Evolutionary conservation across 176 grass and related monocot species (phyloP).

Genomic region (Ananas comosus): DNA sequence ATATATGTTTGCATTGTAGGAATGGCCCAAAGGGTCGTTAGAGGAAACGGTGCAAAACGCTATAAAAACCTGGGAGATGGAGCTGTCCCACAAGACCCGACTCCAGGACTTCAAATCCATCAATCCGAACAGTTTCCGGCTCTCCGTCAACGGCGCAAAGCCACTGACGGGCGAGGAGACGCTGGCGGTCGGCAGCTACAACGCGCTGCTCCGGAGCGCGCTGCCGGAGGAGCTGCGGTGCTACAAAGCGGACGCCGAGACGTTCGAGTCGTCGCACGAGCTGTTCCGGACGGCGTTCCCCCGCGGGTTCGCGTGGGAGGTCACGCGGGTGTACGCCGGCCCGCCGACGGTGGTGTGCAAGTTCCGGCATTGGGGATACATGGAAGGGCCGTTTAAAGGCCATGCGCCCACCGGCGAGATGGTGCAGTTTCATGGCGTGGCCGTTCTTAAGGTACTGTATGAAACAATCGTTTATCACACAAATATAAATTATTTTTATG

Average conservation of each 20-base stretch:
- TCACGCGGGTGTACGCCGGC: slow-evolving; percentile 54
- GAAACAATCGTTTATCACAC: too few species aligned
- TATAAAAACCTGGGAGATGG: slow-evolving; percentile 99
- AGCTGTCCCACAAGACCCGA: slow-evolving; percentile 72
- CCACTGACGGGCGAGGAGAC: slow-evolving; percentile 40
- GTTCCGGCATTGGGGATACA: slow-evolving; percentile 87
- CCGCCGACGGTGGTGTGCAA: slow-evolving; percentile 65
- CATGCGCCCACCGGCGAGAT: slow-evolving; percentile 53
- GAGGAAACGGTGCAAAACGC: slow-evolving; percentile 89
- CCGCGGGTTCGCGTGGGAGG: slow-evolving; percentile 85
- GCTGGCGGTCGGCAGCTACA: slow-evolving; percentile 82
- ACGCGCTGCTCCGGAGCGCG: slow-evolving; percentile 59
- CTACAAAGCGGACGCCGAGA: slow-evolving; percentile 66
- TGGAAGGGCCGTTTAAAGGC: slow-evolving; percentile 65
- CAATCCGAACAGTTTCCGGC: slow-evolving; percentile 33
- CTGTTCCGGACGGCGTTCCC: slow-evolving; percentile 58
- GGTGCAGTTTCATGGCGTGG: slow-evolving; percentile 67
- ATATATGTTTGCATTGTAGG: slow-evolving; percentile 23
- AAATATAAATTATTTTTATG: too few species aligned
- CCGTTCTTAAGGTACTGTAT: slow-evolving; percentile 52
- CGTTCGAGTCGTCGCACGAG: slow-evolving; percentile 80
- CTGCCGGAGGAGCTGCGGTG: slow-evolving; percentile 37
- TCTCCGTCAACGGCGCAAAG: slow-evolving; percentile 53
- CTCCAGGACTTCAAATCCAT: slow-evolving; percentile 85
- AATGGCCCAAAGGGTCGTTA: slow-evolving; percentile 69